Conservation (phyloP, 1,284 basidiomycete species). For the Cryptococcus hybrid region DNA sequence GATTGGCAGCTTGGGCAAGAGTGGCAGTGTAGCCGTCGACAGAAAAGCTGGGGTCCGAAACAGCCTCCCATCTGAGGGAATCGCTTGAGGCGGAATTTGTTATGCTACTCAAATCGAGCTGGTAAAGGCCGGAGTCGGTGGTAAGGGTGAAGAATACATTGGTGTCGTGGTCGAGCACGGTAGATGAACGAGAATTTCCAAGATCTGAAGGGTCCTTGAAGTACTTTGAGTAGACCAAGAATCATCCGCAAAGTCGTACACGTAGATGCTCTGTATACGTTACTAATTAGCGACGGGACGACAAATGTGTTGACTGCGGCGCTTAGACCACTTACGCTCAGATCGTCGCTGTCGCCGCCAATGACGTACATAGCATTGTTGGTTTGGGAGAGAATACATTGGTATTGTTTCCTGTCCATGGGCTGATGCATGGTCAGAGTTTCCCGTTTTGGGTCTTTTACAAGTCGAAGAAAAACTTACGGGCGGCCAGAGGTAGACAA, state of each 20-base stretch:
- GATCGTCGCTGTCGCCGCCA: slow-evolving; percentile 66
- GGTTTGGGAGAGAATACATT: slow-evolving; percentile 49
- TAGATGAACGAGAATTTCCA: slow-evolving; percentile 41
- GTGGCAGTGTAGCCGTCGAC: slow-evolving; percentile 41
- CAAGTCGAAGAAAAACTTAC: slow-evolving; percentile 18
- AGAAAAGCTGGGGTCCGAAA: slow-evolving; percentile 58
- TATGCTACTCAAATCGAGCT: slow-evolving; percentile 64
- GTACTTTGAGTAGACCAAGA: slow-evolving; percentile 50
- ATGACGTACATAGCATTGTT: slow-evolving; percentile 67
- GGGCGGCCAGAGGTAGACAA: slow-evolving; percentile 43
- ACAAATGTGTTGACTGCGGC: too few relatives aligned
- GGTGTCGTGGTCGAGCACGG: slow-evolving; percentile 85
- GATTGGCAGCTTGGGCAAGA: slow-evolving; percentile 44
- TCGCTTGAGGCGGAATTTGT: slow-evolving; percentile 58
- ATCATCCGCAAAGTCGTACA: slow-evolving; percentile 45
- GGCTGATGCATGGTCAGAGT: slow-evolving; percentile 18
- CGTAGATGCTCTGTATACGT: slow-evolving; percentile 44
- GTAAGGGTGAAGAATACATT: slow-evolving; percentile 64
- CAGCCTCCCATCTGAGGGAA: slow-evolving; percentile 62
- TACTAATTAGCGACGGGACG: not conserved
- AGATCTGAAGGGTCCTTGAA: slow-evolving; percentile 30
- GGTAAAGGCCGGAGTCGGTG: slow-evolving; percentile 50
- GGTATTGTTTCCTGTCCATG: slow-evolving; percentile 49
- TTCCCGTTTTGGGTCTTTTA: not conserved
- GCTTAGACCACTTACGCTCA: slow-evolving; percentile 50